These are phyloP conservation scores for Lasiosphaeriaceae sp. DNA, from an alignment of 495 filamentous ascomycete genomes.

Conservation along the genomic window DNA sequence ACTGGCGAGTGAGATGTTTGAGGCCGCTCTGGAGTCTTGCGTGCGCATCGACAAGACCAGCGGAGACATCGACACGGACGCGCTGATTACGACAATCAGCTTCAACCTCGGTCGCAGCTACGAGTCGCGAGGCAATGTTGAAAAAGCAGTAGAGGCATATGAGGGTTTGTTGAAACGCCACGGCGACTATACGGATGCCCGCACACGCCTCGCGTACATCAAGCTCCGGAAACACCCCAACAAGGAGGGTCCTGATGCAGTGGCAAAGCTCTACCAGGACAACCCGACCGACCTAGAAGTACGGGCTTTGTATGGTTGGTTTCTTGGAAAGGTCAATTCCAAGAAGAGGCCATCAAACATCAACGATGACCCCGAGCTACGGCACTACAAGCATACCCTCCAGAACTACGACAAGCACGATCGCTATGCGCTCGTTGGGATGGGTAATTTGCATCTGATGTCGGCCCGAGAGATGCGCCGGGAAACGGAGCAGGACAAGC, in stretches of 20 bases:
- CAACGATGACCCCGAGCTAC: conserved; percentile 82
- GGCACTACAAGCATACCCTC: conserved; percentile 93
- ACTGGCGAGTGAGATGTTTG: conserved; percentile 79
- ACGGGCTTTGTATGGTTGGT: conserved; percentile 90
- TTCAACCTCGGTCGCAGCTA: conserved; percentile 98
- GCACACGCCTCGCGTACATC: conserved; percentile 83
- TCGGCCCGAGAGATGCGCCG: conserved; percentile 91
- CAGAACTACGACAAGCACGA: conserved; percentile 96
- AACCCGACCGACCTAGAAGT: conserved; percentile 84
- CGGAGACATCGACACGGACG: conserved; percentile 73
- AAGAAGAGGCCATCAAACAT: conserved; percentile 77
- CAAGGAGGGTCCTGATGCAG: conserved; percentile 79
- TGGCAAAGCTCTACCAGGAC: conserved; percentile 74
- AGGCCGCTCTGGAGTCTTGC: conserved; percentile 82
- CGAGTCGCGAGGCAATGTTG: conserved; percentile 73
- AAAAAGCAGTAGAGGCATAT: conserved; percentile 84
- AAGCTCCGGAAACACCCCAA: conserved; percentile 75
- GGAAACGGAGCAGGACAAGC: conserved; percentile 81
- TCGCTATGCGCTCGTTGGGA: conserved; percentile 85
- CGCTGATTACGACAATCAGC: conserved; percentile 86
- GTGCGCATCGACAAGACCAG: conserved; percentile 67
- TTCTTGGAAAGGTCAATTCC: conserved; percentile 67
- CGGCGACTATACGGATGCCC: conserved; percentile 86
- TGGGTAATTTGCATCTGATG: conserved; percentile 88
- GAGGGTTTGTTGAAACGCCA: conserved; percentile 78